Conservation (phyloP, 768 basidiomycete species). For the Myochromella boudieri region DNA sequence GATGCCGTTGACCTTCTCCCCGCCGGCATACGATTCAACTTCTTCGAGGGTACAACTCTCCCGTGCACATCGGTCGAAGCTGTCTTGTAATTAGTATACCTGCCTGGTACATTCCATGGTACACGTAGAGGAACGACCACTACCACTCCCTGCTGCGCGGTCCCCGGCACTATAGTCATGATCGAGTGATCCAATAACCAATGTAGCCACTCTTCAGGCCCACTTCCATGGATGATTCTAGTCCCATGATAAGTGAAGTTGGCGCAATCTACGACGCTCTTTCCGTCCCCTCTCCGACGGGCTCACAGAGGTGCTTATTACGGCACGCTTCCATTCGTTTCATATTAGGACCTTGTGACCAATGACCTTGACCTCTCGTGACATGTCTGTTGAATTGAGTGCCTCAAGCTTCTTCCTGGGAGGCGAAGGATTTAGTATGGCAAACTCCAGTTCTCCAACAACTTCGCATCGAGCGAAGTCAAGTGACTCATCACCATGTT, state of each 20-base stretch:
- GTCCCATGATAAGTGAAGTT: neutral
- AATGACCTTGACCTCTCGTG: neutral
- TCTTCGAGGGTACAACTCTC: neutral
- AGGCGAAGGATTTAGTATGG: too few relatives aligned
- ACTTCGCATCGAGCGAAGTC: neutral
- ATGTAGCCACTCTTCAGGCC: too few relatives aligned
- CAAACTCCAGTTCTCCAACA: slow-evolving; percentile 4
- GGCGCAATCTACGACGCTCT: neutral
- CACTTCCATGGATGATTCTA: too few relatives aligned
- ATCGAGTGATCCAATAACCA: neutral
- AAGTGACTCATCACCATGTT: slow-evolving; percentile 8
- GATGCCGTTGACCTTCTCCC: too few relatives aligned
- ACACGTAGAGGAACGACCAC: too few relatives aligned
- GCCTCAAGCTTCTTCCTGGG: slow-evolving; percentile 20
- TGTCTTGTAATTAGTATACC: too few relatives aligned
- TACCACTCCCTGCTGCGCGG: neutral
- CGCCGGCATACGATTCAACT: too few relatives aligned
- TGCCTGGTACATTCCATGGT: too few relatives aligned
- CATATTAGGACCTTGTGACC: slow-evolving; percentile 17
- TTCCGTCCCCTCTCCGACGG: slow-evolving; percentile 8
- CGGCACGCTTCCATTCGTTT: too few relatives aligned
- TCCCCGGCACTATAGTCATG: slow-evolving; percentile 1
- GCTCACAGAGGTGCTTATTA: too few relatives aligned
- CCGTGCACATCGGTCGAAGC: slow-evolving; percentile 16
- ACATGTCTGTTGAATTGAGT: slow-evolving; percentile 11